Percentiles rank a stretch among this genome's conserved stretches.
phyloP scores from a whole-genome alignment of 2,329 filamentous ascomycete species.

The Alternaria novae-zelandiae region DNA sequence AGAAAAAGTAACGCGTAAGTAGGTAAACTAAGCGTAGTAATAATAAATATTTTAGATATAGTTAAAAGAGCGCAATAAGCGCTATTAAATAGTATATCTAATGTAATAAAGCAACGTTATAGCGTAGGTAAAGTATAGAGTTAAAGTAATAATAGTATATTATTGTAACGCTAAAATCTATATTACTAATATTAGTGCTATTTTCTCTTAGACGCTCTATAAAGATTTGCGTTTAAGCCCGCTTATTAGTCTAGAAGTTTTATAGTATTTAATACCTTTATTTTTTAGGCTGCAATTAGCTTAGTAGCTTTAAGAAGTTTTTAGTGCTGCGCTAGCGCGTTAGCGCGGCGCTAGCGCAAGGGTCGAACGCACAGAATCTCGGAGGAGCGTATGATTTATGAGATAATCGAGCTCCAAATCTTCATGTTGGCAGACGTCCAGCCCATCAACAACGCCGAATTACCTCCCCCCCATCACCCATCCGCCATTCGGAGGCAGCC shows the following conservation, averaged over 20 bases:
- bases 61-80: too few species aligned
- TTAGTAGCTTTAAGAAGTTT: neutral
- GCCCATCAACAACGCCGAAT: conserved; percentile 20
- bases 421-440: conserved; percentile 20
- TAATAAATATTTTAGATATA: too few species aligned
- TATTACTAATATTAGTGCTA: neutral
- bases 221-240: too few species aligned
- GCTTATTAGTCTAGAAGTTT: neutral
- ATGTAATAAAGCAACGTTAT: too few species aligned
- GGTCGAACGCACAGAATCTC: too few species aligned
- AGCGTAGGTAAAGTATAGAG: too few species aligned
- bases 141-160: neutral
- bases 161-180: neutral
- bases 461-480: conserved; percentile 16
- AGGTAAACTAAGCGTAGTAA: too few species aligned
- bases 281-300: neutral
- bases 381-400: too few species aligned
- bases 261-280: neutral
- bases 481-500: conserved; percentile 49
- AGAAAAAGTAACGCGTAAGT: too few species aligned
- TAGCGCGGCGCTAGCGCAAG: too few species aligned
- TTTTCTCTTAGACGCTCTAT: too few species aligned
- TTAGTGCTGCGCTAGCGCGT: neutral
- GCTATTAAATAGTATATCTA: too few species aligned
- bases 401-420: conserved; percentile 17